Percentiles rank a stretch among this genome's conserved stretches.
Evolutionary conservation across 257 asterid species (phyloP).

Genomic region (Solanum boliviense): DNA sequence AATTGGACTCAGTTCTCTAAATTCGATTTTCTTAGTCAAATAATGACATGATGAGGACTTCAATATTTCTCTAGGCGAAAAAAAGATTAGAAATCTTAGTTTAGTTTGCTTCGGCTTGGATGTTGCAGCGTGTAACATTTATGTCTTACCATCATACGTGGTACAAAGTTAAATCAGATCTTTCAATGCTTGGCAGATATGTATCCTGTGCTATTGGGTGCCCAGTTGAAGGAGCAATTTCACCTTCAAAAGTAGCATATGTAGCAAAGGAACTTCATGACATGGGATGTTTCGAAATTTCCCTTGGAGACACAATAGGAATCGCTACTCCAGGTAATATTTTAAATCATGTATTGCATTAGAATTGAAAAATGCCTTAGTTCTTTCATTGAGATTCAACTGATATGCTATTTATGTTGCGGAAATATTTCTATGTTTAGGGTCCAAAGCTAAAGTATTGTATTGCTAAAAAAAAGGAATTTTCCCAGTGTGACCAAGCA

Average conservation of each 20-base stretch:
- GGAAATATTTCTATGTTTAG: not conserved
- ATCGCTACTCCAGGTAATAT: conserved; percentile 76
- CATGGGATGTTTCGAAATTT: conserved; percentile 92
- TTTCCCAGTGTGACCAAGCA: not conserved
- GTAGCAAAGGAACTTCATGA: conserved; percentile 87
- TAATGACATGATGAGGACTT: not conserved
- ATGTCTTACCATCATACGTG: not conserved
- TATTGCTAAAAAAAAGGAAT: not conserved
- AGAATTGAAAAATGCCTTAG: not conserved
- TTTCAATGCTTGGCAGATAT: conserved; percentile 32
- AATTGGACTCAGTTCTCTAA: not conserved
- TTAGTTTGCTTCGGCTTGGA: not conserved
- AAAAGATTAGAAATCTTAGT: not conserved
- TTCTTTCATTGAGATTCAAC: not conserved
- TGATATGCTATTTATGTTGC: not conserved
- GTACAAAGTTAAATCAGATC: not conserved
- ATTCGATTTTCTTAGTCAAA: not conserved
- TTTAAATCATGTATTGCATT: not conserved
- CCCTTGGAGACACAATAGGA: conserved; percentile 91
- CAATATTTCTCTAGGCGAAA: not conserved
- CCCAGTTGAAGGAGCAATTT: conserved; percentile 72
- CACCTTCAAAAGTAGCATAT: conserved; percentile 77
- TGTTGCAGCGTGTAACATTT: not conserved
- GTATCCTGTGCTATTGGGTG: conserved; percentile 88
- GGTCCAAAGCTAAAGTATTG: not conserved